Evolutionary conservation across 2,329 filamentous ascomycete species (phyloP), one percentile per base, ranked within the genome.

Genomic region (Malbranchea zuffiana): DNA sequence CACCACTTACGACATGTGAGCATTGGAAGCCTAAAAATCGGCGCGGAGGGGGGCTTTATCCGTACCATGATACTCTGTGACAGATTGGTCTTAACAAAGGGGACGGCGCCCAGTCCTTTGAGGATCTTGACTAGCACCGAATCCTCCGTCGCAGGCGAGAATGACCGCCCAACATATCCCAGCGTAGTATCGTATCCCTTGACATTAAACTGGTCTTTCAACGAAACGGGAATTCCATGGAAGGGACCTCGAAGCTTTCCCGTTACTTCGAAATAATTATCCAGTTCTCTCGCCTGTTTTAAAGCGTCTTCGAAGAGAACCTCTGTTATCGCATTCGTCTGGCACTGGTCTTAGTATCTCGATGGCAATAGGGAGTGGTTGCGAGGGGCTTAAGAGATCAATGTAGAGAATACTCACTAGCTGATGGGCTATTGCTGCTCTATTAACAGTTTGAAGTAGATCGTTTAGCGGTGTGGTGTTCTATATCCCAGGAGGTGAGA

Each of bases 21-120:
- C 17, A 29, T 32, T 11, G 13, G 19, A 35, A 18, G 27, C 25
- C 10, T 19, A 32, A 21, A 16, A 10, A 15, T 30, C 18, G 20
- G 4, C 10, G 24, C 6, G 13, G 21, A 27, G 5, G 15, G 4
- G 11, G n/a, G 10, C 24, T 4, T 32, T 18, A 26, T 24, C 25
- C 34, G 23, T 26, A 38, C 35, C 76, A 82, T 80, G 67, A 80
- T 76, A 8, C 74, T 74, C 1, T 74, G 78, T 0, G 71, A 69
- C 3, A 73, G 64, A 44, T 69, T 73, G 0, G 72, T 74, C 57
- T 74, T 74, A 44, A 70, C 68, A 48, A 71, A 74, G 44, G 71
- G 62, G 18, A 75, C 61, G 7, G 71, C 71, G 4, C 72, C 72
- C n/a, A 39, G 36, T 15, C 28, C 24, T 24, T 35, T 39, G 12